Evolutionary conservation across 352 stramenopile genomes (phyloP).

Genomic region (Thraustochytrium striatum): DNA sequence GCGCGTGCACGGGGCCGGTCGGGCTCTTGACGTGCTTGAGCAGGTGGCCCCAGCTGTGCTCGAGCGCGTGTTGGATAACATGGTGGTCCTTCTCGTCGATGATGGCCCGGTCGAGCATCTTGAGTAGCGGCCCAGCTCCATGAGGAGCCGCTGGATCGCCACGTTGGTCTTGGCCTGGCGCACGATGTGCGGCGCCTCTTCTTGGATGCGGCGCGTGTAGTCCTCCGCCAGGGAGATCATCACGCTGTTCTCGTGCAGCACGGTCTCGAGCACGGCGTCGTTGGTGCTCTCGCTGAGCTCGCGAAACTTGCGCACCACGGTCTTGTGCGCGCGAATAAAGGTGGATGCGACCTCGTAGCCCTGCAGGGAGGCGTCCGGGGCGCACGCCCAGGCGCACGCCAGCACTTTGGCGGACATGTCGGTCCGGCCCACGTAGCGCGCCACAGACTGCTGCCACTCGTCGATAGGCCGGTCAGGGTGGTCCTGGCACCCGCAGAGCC

Average conservation of each 20-base stretch:
- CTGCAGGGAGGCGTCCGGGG: background rate
- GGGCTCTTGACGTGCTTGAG: background rate
- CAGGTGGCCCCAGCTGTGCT: background rate
- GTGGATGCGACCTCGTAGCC: background rate
- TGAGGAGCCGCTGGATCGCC: background rate
- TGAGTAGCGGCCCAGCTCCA: background rate
- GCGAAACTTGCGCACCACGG: background rate
- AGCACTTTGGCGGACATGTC: background rate
- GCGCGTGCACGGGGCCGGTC: no score
- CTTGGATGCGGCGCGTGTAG: background rate
- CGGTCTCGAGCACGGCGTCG: background rate
- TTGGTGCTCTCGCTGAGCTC: background rate
- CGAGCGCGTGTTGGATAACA: background rate
- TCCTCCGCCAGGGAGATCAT: background rate
- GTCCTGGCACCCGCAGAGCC: constrained; percentile 1
- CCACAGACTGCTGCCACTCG: constrained; percentile 28
- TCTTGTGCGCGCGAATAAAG: background rate
- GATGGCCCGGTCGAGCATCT: background rate
- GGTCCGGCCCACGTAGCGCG: background rate
- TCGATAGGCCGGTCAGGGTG: background rate
- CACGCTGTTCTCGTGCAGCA: background rate
- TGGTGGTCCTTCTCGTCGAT: background rate
- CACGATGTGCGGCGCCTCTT: background rate
- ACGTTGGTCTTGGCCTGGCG: background rate
- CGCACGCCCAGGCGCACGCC: background rate